A percentile compares a stretch with the other conserved stretches of the same genome.
Evolutionary conservation across 1,284 basidiomycete genomes (phyloP).

Genomic region (Apiotrichum laibachii): DNA sequence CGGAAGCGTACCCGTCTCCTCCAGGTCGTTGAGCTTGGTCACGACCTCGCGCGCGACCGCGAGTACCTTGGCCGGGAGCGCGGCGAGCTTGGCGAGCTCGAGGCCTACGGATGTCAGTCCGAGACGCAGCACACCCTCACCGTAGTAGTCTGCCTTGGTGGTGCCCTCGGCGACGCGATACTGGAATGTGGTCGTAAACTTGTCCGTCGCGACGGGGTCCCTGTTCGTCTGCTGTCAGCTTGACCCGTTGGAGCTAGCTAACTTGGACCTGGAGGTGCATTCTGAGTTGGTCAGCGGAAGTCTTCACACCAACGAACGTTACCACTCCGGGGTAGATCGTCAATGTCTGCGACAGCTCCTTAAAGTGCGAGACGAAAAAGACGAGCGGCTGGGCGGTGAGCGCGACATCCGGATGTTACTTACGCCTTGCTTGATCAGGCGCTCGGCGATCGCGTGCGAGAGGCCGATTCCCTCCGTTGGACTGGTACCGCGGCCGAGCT

Average conservation of each 20-base stretch:
- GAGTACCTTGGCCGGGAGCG: constrained; percentile 69
- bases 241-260: constrained; percentile 11
- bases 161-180: constrained; percentile 60
- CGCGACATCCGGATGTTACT: constrained; percentile 9
- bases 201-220: constrained; percentile 53
- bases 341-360: constrained; percentile 42
- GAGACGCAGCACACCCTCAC: constrained; percentile 13
- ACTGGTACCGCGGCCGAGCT: constrained; percentile 68
- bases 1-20: constrained; percentile 54
- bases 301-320: constrained; percentile 17
- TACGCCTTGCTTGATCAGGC: constrained; percentile 70
- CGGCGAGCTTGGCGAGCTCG: constrained; percentile 76
- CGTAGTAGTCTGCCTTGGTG: constrained; percentile 45
- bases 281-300: constrained; percentile 51
- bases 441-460: constrained; percentile 87
- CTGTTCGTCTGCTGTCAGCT: constrained; percentile 11
- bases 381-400: constrained; percentile 63
- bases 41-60: constrained; percentile 63
- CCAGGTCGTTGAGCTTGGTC: constrained; percentile 59
- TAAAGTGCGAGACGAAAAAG: constrained; percentile 79
- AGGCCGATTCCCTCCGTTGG: constrained; percentile 83
- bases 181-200: constrained; percentile 68
- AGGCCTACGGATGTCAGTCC: constrained; percentile 58
- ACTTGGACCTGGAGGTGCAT: constrained; percentile 80
- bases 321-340: constrained; percentile 33